phyloP scores from a whole-genome alignment of 2,329 filamentous ascomycete genomes.

The Penicillium occitanis region DNA sequence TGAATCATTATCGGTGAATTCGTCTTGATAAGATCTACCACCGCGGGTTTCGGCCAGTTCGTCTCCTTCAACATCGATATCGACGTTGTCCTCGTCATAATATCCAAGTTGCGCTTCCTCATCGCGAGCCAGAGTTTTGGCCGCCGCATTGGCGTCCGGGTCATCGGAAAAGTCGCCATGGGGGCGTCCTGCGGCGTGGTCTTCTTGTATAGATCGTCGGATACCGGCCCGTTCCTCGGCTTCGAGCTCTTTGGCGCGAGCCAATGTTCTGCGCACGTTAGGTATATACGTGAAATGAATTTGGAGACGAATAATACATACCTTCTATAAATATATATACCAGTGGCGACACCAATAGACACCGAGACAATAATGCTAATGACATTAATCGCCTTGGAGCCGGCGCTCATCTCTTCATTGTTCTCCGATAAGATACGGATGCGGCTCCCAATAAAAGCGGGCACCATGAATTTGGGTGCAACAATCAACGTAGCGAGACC shows the following conservation, averaged over 20 bases:
- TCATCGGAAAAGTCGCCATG: slow-evolving; percentile 41
- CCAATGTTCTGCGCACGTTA: slow-evolving; percentile 43
- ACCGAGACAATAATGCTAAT: slow-evolving; percentile 72
- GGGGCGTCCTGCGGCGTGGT: slow-evolving; percentile 37
- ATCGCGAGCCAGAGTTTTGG: slow-evolving; percentile 42
- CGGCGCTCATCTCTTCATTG: slow-evolving; percentile 76
- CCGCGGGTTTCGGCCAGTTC: slow-evolving; percentile 32
- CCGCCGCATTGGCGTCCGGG: slow-evolving; percentile 41
- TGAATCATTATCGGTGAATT: slow-evolving; percentile 55
- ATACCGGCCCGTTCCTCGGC: slow-evolving; percentile 46
- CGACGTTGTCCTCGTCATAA: slow-evolving; percentile 42
- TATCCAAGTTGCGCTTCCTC: slow-evolving; percentile 46
- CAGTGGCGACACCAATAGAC: slow-evolving; percentile 70
- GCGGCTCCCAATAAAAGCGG: slow-evolving; percentile 86
- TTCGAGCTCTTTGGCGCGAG: slow-evolving; percentile 51
- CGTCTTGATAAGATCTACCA: slow-evolving; percentile 49
- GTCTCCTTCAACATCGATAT: slow-evolving; percentile 50
- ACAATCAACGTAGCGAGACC: slow-evolving; percentile 78
- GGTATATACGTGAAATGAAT: background rate
- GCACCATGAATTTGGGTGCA: slow-evolving; percentile 82
- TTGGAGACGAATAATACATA: slow-evolving; percentile 30
- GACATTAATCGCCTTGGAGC: slow-evolving; percentile 81
- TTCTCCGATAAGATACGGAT: slow-evolving; percentile 80
- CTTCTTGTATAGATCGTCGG: slow-evolving; percentile 35
- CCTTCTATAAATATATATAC: slow-evolving; percentile 78